A percentile compares a stretch with the other conserved stretches of the same genome.
Conservation (phyloP, 2,329 filamentous ascomycete genomes). For the Cadophora sp. region DNA sequence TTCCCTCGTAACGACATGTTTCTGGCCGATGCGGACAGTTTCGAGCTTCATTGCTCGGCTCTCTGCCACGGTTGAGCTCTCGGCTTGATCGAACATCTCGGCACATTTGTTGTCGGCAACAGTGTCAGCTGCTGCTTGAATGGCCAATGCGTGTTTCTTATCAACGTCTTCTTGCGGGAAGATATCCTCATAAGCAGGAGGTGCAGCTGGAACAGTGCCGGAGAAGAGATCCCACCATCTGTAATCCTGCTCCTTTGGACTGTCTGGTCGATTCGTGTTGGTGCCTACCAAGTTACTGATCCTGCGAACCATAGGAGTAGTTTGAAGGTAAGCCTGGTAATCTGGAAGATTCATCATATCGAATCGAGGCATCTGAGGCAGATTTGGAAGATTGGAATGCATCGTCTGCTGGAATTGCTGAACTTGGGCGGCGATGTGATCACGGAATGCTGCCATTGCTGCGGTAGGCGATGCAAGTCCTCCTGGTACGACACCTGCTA, state of each 20-base stretch:
- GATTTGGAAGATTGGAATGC: conserved; percentile 67
- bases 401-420: conserved; percentile 80
- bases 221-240: conserved; percentile 75
- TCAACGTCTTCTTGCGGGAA: conserved; percentile 65
- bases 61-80: conserved; percentile 50
- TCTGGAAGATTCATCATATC: conserved; percentile 68
- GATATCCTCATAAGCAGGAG: conserved; percentile 81
- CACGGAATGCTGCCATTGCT: conserved; percentile 73
- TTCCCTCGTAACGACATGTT: conserved; percentile 68
- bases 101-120: conserved; percentile 65
- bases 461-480: conserved; percentile 61
- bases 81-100: conserved; percentile 56
- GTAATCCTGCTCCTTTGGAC: conserved; percentile 56
- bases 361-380: conserved; percentile 55
- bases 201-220: conserved; percentile 58
- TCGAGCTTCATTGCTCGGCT: conserved; percentile 43
- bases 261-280: conserved; percentile 46
- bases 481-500: conserved; percentile 34
- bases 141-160: conserved; percentile 63
- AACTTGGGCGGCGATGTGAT: conserved; percentile 75
- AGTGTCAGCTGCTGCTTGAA: conserved; percentile 62
- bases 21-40: conserved; percentile 66
- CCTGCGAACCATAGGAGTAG: conserved; percentile 69
- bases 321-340: conserved; percentile 72
- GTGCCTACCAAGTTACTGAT: conserved; percentile 73